These are phyloP conservation scores for Ogataea nakhonphanomensis DNA, from an alignment of 805 yeast species.

Conservation along the genomic window DNA sequence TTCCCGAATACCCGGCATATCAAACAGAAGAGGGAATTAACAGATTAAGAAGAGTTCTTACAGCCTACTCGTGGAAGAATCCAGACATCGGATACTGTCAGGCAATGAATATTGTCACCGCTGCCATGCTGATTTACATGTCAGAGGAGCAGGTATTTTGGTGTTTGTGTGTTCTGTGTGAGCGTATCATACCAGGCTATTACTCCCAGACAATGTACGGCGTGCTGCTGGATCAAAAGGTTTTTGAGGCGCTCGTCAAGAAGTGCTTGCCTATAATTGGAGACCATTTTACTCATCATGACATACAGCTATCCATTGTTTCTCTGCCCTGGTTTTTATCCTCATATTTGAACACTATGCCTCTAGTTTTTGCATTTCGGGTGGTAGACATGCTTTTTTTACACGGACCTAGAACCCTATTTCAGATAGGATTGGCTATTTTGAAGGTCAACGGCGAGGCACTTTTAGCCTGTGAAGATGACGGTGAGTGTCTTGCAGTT, in stretches of 20 bases:
- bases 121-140: slow-evolving; percentile 76
- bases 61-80: slow-evolving; percentile 95
- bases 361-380: slow-evolving; percentile 87
- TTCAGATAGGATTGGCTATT: slow-evolving; percentile 93
- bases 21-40: slow-evolving; percentile 83
- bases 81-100: slow-evolving; percentile 98
- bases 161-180: slow-evolving; percentile 80
- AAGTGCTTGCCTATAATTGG: slow-evolving; percentile 86
- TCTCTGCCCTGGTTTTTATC: slow-evolving; percentile 96
- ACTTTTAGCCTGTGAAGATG: slow-evolving; percentile 76
- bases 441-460: slow-evolving; percentile 84
- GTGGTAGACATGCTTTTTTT: slow-evolving; percentile 86
- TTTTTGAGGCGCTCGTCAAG: slow-evolving; percentile 85
- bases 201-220: slow-evolving; percentile 98
- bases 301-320: slow-evolving; percentile 88
- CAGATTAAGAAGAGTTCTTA: slow-evolving; percentile 79
- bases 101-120: slow-evolving; percentile 94
- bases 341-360: slow-evolving; percentile 88
- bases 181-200: slow-evolving; percentile 87
- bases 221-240: slow-evolving; percentile 87
- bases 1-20: slow-evolving; percentile 95
- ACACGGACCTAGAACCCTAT: slow-evolving; percentile 84
- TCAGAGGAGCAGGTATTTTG: slow-evolving; percentile 98
- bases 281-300: slow-evolving; percentile 73
- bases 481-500: slow-evolving; percentile 84